phyloP scores from a whole-genome alignment of 2,329 filamentous ascomycete species.

The Sporothrix protearum region DNA sequence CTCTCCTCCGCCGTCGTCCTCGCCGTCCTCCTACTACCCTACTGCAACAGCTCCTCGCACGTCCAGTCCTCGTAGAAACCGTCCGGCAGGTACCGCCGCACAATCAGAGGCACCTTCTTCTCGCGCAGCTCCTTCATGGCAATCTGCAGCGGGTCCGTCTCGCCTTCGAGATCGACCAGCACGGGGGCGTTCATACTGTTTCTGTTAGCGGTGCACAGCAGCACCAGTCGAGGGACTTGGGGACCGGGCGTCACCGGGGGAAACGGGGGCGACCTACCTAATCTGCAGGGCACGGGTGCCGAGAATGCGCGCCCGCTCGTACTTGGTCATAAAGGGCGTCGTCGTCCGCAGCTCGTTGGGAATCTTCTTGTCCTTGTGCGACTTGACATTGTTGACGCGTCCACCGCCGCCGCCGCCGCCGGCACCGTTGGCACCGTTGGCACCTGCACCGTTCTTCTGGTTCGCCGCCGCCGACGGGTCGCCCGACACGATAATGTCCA shows the following conservation, averaged over 20 bases:
- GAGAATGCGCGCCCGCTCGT: conserved; percentile 88
- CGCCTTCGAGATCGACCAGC: conserved; percentile 91
- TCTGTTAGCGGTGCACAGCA: not conserved
- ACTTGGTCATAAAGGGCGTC: conserved; percentile 99
- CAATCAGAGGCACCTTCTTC: conserved; percentile 97
- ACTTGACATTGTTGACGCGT: conserved; percentile 51
- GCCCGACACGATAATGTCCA: conserved; percentile 58
- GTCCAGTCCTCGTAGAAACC: conserved; percentile 99
- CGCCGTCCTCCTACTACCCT: not conserved
- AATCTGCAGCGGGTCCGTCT: conserved; percentile 96
- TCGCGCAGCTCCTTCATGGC: conserved; percentile 95
- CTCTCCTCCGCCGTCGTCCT: not conserved
- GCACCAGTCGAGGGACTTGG: too few species aligned
- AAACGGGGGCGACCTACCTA: conserved; percentile 59
- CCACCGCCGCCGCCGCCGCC: conserved; percentile 48
- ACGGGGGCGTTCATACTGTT: conserved; percentile 93
- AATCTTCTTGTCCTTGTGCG: conserved; percentile 79
- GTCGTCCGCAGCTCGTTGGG: conserved; percentile 82
- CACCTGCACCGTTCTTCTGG: conserved; percentile 35
- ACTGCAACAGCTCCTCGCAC: conserved; percentile 84
- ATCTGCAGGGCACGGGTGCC: conserved; percentile 94
- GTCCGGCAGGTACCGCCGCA: conserved; percentile 92
- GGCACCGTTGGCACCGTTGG: not conserved
- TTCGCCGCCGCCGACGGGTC: conserved; percentile 60
- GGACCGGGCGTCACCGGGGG: too few species aligned